Base-by-base conservation (phyloP, 495 filamentous ascomycete species). In the Daldinia caldariorum region DNA sequence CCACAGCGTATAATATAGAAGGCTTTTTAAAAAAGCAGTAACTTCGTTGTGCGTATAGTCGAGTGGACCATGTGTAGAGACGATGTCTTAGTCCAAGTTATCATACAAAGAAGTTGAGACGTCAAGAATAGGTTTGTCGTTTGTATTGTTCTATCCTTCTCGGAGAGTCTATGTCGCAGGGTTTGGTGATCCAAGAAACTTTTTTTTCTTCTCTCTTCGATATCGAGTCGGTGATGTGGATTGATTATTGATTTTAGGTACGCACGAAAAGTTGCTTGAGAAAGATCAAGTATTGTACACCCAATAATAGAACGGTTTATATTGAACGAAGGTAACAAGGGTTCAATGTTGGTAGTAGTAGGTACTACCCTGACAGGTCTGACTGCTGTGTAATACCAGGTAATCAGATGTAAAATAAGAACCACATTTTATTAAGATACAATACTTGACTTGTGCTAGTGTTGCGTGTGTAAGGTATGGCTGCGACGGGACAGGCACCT, bases 251-350 rank as follows among this genome's bases (percentile, higher is more conserved):
- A n/a, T n/a, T n/a, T 26, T 26, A 32, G 9, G 50, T 63, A 53
- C 22, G 43, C 38, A 54, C 54, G 26, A 58, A 34, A 54, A 56
- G 53, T 35, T 35, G 47, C 54, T 63, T 58, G 35, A 58, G 41
- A 61, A 66, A 9, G 35, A 45, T 66, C 55, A 53, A 47, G 41
- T 51, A n/a, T n/a, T n/a, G n/a, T n/a, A 51, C 49, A 58, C 20
- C 62, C 61, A 70, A 60, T 61, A 66, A 66, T 66, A 66, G 26
- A 55, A 55, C 37, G 34, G 34, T 43, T 47, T 7, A 47, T 66
- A 54, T 62, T 47, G n/a, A 51, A 31, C 10, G 20, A 45, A 45
- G 56, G 41, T 60, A 61, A 22, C 49, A 41, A 51, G 67, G 43
- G 43, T 47, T 26, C 26, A 26, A 26, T 26, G 26, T 26, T 22